Percentiles rank a stretch among this genome's conserved stretches.
Conservation (phyloP, 192 early-diverging fungal genomes). For the Umbelopsis vinacea region DNA sequence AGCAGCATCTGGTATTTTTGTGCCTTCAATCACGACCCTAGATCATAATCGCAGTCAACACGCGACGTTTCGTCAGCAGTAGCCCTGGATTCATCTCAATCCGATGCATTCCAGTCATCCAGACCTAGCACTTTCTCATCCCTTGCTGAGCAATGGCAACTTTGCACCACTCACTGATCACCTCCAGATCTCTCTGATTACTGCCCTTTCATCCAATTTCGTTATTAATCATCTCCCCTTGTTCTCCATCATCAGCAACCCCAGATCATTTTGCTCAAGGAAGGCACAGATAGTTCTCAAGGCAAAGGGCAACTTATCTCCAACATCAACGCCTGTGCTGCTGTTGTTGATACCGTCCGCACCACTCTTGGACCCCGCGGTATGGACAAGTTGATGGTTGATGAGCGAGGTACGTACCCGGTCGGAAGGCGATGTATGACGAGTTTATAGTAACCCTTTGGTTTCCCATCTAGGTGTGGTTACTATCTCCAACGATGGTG, state of each 20-base stretch:
- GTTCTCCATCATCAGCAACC: conserved; percentile 71
- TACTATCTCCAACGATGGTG: conserved; percentile 99
- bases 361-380: conserved; percentile 97
- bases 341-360: conserved; percentile 93
- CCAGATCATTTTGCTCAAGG: conserved; percentile 98
- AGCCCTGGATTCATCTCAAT: neutral
- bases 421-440: no score
- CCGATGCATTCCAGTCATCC: neutral
- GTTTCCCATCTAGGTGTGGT: conserved; percentile 68
- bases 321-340: conserved; percentile 95
- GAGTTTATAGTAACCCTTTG: no score
- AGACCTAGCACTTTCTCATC: neutral
- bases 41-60: neutral
- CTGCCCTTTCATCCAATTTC: neutral
- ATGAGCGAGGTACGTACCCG: conserved; percentile 72
- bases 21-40: neutral
- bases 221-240: neutral
- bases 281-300: conserved; percentile 98
- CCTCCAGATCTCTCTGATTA: neutral
- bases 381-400: conserved; percentile 99
- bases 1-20: neutral
- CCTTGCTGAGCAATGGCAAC: neutral
- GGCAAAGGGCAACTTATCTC: conserved; percentile 97
- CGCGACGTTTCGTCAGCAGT: neutral
- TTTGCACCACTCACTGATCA: neutral